phyloP scores from a whole-genome alignment of 2,329 filamentous ascomycete genomes.

The Trichothecium roseum region DNA sequence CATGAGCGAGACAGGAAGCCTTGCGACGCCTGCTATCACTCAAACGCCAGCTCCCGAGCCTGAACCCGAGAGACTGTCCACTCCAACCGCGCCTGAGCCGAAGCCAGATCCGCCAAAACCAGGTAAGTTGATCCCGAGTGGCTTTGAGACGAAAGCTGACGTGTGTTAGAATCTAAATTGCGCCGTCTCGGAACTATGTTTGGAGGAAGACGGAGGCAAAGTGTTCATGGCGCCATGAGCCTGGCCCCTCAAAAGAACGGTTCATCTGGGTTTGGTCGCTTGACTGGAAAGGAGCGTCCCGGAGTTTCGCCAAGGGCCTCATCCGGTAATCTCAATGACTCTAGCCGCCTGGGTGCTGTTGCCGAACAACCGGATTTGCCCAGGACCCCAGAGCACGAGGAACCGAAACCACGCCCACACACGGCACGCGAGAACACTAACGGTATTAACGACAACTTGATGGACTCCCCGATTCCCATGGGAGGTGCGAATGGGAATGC shows the following conservation, averaged over 20 bases:
- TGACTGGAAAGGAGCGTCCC: slow-evolving; percentile 49
- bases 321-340: slow-evolving; percentile 46
- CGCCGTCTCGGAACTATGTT: slow-evolving; percentile 62
- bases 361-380: slow-evolving; percentile 41
- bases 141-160: slow-evolving; percentile 11
- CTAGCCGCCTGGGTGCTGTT: slow-evolving; percentile 44
- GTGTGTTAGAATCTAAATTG: slow-evolving; percentile 39
- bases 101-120: slow-evolving; percentile 20
- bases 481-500: slow-evolving; percentile 35
- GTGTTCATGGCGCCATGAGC: slow-evolving; percentile 52
- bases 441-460: slow-evolving; percentile 22
- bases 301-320: slow-evolving; percentile 47
- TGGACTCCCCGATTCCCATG: slow-evolving; percentile 22
- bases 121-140: slow-evolving; percentile 13
- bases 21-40: slow-evolving; percentile 1
- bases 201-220: slow-evolving; percentile 50
- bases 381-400: slow-evolving; percentile 14
- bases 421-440: slow-evolving; percentile 33
- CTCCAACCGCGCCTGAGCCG: slow-evolving; percentile 1
- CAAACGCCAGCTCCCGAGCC: background rate
- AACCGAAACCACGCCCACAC: slow-evolving; percentile 12
- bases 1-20: slow-evolving; percentile 9
- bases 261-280: slow-evolving; percentile 45
- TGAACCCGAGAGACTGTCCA: background rate
- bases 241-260: slow-evolving; percentile 43